A percentile compares a stretch with the other conserved stretches of the same genome.
Conservation (phyloP, 805 yeast genomes). For the Lachancea fermentati region DNA sequence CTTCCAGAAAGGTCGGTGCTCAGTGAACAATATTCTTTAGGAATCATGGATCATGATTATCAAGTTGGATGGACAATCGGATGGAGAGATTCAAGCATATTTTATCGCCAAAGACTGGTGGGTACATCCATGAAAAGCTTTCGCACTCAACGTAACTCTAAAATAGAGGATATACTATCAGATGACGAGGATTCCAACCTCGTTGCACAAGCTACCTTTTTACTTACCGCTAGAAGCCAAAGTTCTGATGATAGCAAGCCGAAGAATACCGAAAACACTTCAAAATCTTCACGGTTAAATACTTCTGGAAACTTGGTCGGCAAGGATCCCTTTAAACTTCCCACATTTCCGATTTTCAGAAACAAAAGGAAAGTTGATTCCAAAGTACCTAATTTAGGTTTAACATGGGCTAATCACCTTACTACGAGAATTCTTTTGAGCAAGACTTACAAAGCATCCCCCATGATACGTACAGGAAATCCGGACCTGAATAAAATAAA, state of each 20-base stretch:
- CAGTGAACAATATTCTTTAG: constrained; percentile 11
- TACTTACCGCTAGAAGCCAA: constrained; percentile 1
- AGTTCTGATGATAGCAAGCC: neutral
- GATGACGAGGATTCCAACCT: constrained; percentile 28
- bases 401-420: constrained; percentile 48
- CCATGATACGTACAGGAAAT: constrained; percentile 26
- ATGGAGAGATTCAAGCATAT: constrained; percentile 51
- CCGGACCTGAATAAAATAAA: constrained; percentile 28
- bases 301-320: too few relatives aligned
- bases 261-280: too few relatives aligned
- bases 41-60: constrained; percentile 42
- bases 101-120: constrained; percentile 23
- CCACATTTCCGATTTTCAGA: constrained; percentile 2
- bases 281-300: too few relatives aligned
- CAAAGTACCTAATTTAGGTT: constrained; percentile 50
- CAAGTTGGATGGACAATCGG: constrained; percentile 73
- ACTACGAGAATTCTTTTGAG: constrained; percentile 44
- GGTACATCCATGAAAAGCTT: constrained; percentile 1
- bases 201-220: constrained; percentile 4
- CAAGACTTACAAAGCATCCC: constrained; percentile 39
- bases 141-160: neutral
- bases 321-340: too few relatives aligned
- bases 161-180: constrained; percentile 20
- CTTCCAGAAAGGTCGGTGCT: constrained; percentile 11
- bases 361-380: constrained; percentile 32